Conservation (phyloP, 768 basidiomycete species). For the Podaxis sp. region DNA sequence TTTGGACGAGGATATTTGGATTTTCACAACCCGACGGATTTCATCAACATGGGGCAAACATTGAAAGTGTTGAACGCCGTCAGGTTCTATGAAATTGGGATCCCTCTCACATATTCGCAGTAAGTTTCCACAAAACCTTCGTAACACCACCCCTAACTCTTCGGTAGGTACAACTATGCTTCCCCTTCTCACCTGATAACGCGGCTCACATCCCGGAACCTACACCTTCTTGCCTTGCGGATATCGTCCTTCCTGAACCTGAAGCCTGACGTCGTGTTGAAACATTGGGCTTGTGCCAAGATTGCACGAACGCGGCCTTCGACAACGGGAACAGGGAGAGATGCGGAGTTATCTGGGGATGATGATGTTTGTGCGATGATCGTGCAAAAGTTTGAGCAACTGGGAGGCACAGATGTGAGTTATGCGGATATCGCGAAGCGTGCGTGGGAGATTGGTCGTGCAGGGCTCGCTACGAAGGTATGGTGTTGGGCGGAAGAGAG, state of each 20-base stretch:
- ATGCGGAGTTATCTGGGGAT: conserved; percentile 64
- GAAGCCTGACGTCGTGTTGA: conserved; percentile 83
- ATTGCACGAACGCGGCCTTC: conserved; percentile 73
- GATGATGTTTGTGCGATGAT: conserved; percentile 79
- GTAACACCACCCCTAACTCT: conserved; percentile 7
- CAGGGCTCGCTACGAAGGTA: conserved; percentile 83
- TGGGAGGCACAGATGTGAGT: conserved; percentile 78
- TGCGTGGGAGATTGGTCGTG: conserved; percentile 88
- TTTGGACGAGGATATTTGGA: conserved; percentile 95
- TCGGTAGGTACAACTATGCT: conserved; percentile 70
- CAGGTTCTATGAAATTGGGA: conserved; percentile 87
- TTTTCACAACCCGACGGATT: conserved; percentile 88
- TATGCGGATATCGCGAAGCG: conserved; percentile 94
- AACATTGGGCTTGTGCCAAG: conserved; percentile 95
- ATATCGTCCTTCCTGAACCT: conserved; percentile 83
- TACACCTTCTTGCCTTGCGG: conserved; percentile 90
- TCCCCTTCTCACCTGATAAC: conserved; percentile 81
- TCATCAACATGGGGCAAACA: conserved; percentile 88
- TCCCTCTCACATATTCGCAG: conserved; percentile 92
- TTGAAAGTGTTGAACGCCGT: conserved; percentile 94
- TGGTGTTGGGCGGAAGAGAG: not conserved
- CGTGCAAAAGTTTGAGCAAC: conserved; percentile 84
- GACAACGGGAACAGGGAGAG: conserved; percentile 48
- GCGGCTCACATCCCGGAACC: conserved; percentile 81
- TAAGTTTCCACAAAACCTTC: conserved; percentile 36